Evolutionary conservation across 1,139 yeast genomes (phyloP).

Genomic region (Geotrichum reessii): DNA sequence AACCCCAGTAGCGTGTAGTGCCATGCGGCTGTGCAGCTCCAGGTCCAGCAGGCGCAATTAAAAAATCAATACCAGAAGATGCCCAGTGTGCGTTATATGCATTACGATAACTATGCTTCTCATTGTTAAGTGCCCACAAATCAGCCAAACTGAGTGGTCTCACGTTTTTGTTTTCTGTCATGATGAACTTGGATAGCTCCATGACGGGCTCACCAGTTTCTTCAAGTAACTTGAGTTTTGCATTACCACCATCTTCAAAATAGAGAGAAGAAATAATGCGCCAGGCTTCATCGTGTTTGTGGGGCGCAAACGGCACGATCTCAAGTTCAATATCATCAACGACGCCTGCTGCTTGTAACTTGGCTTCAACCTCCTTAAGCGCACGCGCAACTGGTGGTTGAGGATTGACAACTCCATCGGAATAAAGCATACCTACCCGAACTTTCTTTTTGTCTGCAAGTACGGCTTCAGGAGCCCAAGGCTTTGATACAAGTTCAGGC

Average conservation of each 20-base stretch:
- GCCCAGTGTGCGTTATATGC: conserved; percentile 38
- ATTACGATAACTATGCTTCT: conserved; percentile 34
- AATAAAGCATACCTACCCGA: conserved; percentile 34
- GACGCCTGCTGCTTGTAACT: conserved; percentile 27
- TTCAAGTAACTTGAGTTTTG: conserved; percentile 32
- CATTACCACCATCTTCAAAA: conserved; percentile 46
- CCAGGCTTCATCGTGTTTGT: conserved; percentile 37
- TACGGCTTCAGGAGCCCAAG: conserved; percentile 45
- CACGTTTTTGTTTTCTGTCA: conserved; percentile 21
- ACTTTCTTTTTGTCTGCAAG: conserved; percentile 33
- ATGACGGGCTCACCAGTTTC: conserved; percentile 46
- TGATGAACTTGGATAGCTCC: conserved; percentile 26
- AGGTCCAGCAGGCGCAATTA: conserved; percentile 61
- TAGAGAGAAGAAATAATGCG: conserved; percentile 41
- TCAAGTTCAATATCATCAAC: conserved; percentile 31
- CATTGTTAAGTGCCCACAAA: conserved; percentile 37
- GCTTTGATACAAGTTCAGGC: conserved; percentile 43
- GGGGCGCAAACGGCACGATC: conserved; percentile 44
- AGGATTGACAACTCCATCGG: conserved; percentile 38
- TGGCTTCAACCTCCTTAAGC: conserved; percentile 32
- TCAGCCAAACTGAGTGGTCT: conserved; percentile 29
- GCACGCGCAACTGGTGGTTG: conserved; percentile 50
- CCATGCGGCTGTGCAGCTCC: conserved; percentile 69
- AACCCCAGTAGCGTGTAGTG: conserved; percentile 64
- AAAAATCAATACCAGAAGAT: conserved; percentile 56